A percentile compares a stretch with the other conserved stretches of the same genome.
Evolutionary conservation across 179 eudicot species (phyloP).

Genomic region (Silene vulgaris): DNA sequence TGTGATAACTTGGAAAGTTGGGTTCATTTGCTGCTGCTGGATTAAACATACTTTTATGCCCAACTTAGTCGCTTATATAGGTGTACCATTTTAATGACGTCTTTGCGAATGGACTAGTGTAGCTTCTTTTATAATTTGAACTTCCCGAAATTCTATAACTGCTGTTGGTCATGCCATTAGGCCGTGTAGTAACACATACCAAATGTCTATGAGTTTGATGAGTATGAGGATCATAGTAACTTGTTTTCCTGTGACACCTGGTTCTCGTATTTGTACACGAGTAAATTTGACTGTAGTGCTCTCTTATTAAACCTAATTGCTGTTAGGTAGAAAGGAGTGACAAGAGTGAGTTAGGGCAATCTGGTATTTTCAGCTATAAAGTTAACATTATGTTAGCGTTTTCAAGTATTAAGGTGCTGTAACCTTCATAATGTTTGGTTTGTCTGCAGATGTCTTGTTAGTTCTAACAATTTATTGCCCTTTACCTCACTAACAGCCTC

Average conservation of each 20-base stretch:
- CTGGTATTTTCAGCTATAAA: background rate
- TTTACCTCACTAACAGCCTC: slow-evolving; percentile 2
- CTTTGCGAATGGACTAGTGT: too few relatives aligned
- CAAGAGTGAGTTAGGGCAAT: background rate
- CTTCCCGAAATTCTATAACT: background rate
- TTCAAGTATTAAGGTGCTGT: background rate
- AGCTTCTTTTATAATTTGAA: background rate
- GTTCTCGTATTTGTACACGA: too few relatives aligned
- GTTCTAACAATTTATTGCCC: background rate
- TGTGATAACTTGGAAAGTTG: background rate
- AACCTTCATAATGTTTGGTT: background rate
- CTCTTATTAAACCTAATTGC: background rate
- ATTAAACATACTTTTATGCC: background rate
- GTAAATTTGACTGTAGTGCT: too few relatives aligned
- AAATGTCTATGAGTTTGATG: background rate
- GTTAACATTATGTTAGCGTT: background rate
- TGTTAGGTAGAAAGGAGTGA: background rate
- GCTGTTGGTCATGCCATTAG: background rate
- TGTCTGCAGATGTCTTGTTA: background rate
- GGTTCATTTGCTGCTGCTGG: background rate
- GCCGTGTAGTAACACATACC: background rate
- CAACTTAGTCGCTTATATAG: too few relatives aligned
- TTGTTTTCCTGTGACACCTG: background rate
- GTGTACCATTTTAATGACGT: background rate
- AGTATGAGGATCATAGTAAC: background rate